phyloP scores from a whole-genome alignment of 2,329 filamentous ascomycete genomes.

The Colletotrichum neosansevieriae region DNA sequence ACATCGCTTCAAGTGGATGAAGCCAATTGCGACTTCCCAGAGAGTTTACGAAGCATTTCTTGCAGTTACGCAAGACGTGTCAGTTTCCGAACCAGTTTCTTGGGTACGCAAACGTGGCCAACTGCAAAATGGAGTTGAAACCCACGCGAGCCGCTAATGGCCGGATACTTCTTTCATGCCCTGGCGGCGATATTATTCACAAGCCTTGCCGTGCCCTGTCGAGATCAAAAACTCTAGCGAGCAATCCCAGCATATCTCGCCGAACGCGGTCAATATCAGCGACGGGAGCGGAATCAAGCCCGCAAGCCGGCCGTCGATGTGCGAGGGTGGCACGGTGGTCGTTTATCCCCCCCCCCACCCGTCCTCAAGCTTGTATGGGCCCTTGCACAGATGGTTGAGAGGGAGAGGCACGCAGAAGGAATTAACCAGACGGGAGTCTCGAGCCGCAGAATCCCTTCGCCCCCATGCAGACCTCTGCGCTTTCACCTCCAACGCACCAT shows the following conservation, averaged over 20 bases:
- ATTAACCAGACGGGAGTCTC: neutral
- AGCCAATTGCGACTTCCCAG: conserved; percentile 20
- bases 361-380: conserved; percentile 13
- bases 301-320: conserved; percentile 18
- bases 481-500: conserved; percentile 22
- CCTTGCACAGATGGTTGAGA: conserved; percentile 7
- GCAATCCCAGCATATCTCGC: conserved; percentile 2
- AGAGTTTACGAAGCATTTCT: conserved; percentile 25
- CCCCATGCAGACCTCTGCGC: conserved; percentile 24
- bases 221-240: neutral
- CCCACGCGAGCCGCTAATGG: conserved; percentile 8
- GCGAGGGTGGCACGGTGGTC: conserved; percentile 35
- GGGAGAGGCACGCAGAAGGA: neutral
- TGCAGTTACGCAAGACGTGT: neutral
- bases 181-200: neutral
- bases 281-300: conserved; percentile 27
- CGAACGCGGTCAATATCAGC: conserved; percentile 20
- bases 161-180: neutral
- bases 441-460: conserved; percentile 18
- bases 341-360: conserved; percentile 1
- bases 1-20: conserved; percentile 40
- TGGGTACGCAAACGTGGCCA: neutral
- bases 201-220: neutral
- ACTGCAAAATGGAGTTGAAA: conserved; percentile 1
- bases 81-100: conserved; percentile 1